These are phyloP conservation scores for Diplosphaera chodatii DNA, from an alignment of 139 green algal genomes.

Conservation along the genomic window DNA sequence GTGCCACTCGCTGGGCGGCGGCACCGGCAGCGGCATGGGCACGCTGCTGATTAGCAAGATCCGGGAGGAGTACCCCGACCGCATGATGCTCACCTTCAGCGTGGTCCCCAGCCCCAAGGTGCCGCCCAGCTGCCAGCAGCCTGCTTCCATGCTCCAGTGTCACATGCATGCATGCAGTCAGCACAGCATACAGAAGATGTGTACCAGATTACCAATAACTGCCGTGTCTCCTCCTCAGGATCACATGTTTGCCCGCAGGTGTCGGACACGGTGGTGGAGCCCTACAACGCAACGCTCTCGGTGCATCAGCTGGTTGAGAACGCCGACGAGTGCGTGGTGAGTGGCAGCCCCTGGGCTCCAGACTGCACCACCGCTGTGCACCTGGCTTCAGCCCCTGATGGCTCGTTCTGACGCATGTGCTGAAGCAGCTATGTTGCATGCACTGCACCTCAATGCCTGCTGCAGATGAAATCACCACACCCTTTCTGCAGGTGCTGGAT, in stretches of 20 bases:
- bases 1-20: conserved; percentile 89
- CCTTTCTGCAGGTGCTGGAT: conserved; percentile 30
- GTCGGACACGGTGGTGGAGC: conserved; percentile 99
- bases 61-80: conserved; percentile 95
- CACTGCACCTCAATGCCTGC: too few relatives aligned
- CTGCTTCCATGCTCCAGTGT: too few relatives aligned
- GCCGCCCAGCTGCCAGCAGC: neutral
- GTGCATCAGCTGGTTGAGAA: conserved; percentile 99
- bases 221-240: too few relatives aligned
- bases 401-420: neutral
- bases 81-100: conserved; percentile 99
- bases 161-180: too few relatives aligned
- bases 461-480: too few relatives aligned
- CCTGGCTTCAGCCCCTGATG: too few relatives aligned
- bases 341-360: too few relatives aligned
- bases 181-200: too few relatives aligned
- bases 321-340: conserved; percentile 99
- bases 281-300: conserved; percentile 99
- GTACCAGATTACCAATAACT: too few relatives aligned
- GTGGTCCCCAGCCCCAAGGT: conserved; percentile 98
- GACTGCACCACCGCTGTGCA: too few relatives aligned
- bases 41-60: conserved; percentile 98
- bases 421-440: neutral
- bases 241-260: conserved; percentile 47
- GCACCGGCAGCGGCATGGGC: conserved; percentile 95